Evolutionary conservation across 2,329 filamentous ascomycete species (phyloP), one percentile per base, ranked within the genome.

Genomic region (Aspergillus neoniger): DNA sequence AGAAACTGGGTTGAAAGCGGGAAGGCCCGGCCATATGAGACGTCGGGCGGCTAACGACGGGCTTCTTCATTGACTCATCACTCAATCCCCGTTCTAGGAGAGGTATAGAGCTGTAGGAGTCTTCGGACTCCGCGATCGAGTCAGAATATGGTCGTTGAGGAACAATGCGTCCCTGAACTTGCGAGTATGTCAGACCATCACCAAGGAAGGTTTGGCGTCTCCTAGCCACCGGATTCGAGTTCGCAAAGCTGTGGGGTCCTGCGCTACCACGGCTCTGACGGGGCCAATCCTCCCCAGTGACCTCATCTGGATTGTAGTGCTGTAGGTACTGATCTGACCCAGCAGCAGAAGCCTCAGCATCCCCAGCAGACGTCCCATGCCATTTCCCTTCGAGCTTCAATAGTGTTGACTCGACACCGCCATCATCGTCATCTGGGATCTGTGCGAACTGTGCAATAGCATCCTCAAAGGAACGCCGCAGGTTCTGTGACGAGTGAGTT

Each of bases 321-420:
- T 64, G 30, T 5, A 19, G 51, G 5, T 39, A 23, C 5, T 52
- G 32, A 15, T 38, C 49, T 30, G 59, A 19, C n/a, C 55, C 32
- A 12, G 55, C 48, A 19, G 21, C 54, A 25, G 32, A 48, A 14
- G 56, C 25, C 12, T 19, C 58, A 6, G 25, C 50, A 47, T 55
- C 61, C 30, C 47, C 51, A 15, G 39, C 57, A 32, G 63, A 47
- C 19, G 52, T 19, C 2, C 53, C 61, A 51, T 63, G 60, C 71
- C 89, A 95, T 67, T 87, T 94, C 9, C 95, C 95, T 78, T 99
- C 95, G 0, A 99, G 83, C 70, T 98, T 99, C 68, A 93, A 78
- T 54, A 99, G 76, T 0, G 95, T 91, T n/a, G 93, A 92, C 72
- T 98, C 95, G 25, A 98, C 88, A 12, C 94, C 94, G 6, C 92